phyloP scores from a whole-genome alignment of 2,329 filamentous ascomycete genomes.

The Fusarium sp. region DNA sequence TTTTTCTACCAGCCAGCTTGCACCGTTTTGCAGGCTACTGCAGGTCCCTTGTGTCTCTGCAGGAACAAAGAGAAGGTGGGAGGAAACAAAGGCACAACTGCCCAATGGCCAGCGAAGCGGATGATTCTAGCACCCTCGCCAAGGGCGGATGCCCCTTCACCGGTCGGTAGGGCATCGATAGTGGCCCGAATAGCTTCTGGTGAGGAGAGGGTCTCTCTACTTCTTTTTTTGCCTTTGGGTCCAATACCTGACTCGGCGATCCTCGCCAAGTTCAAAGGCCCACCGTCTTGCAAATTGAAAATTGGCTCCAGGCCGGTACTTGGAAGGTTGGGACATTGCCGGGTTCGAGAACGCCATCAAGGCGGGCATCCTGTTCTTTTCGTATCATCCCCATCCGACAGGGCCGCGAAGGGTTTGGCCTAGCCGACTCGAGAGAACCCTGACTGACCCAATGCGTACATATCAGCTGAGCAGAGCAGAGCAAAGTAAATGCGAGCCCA shows the following conservation, averaged over 20 bases:
- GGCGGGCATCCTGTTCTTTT: background rate
- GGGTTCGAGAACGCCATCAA: slow-evolving; percentile 26
- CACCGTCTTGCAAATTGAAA: slow-evolving; percentile 21
- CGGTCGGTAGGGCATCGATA: slow-evolving; percentile 1
- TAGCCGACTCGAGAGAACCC: background rate
- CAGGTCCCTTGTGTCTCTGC: slow-evolving; percentile 33
- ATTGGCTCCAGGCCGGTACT: background rate
- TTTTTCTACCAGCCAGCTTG: slow-evolving; percentile 19
- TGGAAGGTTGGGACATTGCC: slow-evolving; percentile 8
- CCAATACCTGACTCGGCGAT: slow-evolving; percentile 35
- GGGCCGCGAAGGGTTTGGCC: slow-evolving; percentile 15
- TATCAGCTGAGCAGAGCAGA: slow-evolving; percentile 12
- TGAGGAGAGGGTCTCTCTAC: background rate
- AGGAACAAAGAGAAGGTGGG: slow-evolving; percentile 32
- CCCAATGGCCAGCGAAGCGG: slow-evolving; percentile 24
- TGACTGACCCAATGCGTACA: too few species aligned
- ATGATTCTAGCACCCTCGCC: slow-evolving; percentile 22
- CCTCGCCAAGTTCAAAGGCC: slow-evolving; percentile 22
- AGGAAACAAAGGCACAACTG: slow-evolving; percentile 25
- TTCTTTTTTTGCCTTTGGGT: background rate
- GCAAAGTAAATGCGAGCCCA: slow-evolving; percentile 26
- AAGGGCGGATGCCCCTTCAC: slow-evolving; percentile 1
- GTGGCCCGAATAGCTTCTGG: background rate
- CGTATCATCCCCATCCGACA: slow-evolving; percentile 17
- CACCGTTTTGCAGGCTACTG: slow-evolving; percentile 24